A percentile compares a stretch with the other conserved stretches of the same genome.
phyloP scores from a whole-genome alignment of 805 yeast genomes.

The Metahyphopichia silvanorum region DNA sequence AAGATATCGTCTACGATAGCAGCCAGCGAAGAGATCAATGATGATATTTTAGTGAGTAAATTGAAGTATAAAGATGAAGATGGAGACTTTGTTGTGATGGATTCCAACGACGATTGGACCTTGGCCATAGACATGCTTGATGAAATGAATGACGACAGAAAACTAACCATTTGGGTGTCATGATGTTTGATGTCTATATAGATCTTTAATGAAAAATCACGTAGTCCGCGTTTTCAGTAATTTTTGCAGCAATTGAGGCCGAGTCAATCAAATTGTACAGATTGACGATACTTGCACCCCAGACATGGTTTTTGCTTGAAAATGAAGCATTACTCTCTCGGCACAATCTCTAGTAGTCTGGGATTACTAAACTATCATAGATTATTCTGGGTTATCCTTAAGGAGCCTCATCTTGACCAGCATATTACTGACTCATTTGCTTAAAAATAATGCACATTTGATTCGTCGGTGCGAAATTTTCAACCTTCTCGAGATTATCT shows the following conservation, averaged over 20 bases:
- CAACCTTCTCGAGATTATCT: neutral
- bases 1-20: conserved; percentile 53
- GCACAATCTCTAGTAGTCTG: too few species aligned
- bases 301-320: too few species aligned
- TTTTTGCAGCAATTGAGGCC: too few species aligned
- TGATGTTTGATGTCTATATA: conserved; percentile 6
- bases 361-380: too few species aligned
- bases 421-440: too few species aligned
- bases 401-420: too few species aligned
- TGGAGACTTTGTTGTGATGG: conserved; percentile 85
- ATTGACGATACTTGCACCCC: too few species aligned
- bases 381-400: too few species aligned
- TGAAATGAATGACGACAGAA: conserved; percentile 20
- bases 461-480: conserved; percentile 2
- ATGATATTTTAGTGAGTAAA: conserved; percentile 49
- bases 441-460: too few species aligned
- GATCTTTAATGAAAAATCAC: neutral
- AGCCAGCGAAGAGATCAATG: conserved; percentile 49
- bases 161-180: conserved; percentile 42
- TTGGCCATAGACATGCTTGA: conserved; percentile 69
- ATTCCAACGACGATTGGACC: conserved; percentile 82
- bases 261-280: too few species aligned
- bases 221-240: too few species aligned
- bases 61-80: conserved; percentile 91
- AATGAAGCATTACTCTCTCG: too few species aligned